Percentiles rank a stretch among this genome's conserved stretches.
phyloP scores from a whole-genome alignment of 768 basidiomycete genomes.

The Mycena chlorophos region DNA sequence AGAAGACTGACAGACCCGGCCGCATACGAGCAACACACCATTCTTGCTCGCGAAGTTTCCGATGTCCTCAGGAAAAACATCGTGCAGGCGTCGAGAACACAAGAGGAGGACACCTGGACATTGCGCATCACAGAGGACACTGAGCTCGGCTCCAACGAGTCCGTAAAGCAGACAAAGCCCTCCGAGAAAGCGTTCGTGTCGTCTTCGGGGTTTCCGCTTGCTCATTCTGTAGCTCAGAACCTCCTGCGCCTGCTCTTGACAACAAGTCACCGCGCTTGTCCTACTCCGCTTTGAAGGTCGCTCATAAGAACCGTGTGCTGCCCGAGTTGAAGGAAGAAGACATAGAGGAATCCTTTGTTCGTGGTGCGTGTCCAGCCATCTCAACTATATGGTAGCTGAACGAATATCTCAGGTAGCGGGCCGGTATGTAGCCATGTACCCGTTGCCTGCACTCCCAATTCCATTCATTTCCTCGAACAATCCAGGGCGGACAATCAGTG shows the following conservation, averaged over 20 bases:
- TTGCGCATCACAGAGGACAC: conserved; percentile 77
- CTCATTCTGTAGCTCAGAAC: conserved; percentile 22
- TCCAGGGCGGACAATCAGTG: conserved; percentile 87
- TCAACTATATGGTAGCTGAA: neutral
- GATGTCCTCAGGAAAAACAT: conserved; percentile 76
- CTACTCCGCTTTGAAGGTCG: conserved; percentile 73
- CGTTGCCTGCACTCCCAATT: conserved; percentile 26
- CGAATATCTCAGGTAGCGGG: conserved; percentile 63
- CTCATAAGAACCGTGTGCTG: conserved; percentile 58
- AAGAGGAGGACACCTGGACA: conserved; percentile 51
- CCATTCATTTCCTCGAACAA: conserved; percentile 22
- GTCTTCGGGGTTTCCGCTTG: conserved; percentile 21
- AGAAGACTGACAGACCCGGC: conserved; percentile 44
- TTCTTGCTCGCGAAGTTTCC: conserved; percentile 71
- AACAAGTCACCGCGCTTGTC: conserved; percentile 37
- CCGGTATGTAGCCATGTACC: conserved; percentile 47
- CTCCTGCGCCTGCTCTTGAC: conserved; percentile 33
- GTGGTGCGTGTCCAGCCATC: conserved; percentile 51
- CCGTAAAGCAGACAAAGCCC: conserved; percentile 64
- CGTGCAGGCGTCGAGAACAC: conserved; percentile 70
- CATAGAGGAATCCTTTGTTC: conserved; percentile 83
- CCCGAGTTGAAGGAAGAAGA: conserved; percentile 78
- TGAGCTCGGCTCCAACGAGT: conserved; percentile 83
- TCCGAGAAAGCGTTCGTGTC: conserved; percentile 39
- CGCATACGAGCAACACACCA: conserved; percentile 53